These are phyloP conservation scores for Auriscalpium vulgare DNA, from an alignment of 768 basidiomycete species.

Conservation along the genomic window DNA sequence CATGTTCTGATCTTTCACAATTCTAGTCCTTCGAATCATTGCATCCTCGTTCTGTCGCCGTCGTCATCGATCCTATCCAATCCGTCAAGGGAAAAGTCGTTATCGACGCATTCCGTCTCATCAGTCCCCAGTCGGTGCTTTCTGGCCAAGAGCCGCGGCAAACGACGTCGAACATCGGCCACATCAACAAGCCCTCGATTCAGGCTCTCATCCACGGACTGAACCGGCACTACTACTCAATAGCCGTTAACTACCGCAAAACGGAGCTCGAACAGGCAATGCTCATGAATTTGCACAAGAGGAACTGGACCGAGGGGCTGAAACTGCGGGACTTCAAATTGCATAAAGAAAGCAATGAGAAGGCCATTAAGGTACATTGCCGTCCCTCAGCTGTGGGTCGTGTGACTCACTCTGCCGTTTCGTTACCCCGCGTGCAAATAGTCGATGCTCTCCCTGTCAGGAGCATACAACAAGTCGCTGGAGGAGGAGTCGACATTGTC, in stretches of 20 bases:
- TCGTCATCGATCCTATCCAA: slow-evolving; percentile 97
- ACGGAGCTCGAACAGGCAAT: slow-evolving; percentile 97
- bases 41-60: slow-evolving; percentile 88
- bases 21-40: slow-evolving; percentile 91
- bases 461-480: slow-evolving; percentile 95
- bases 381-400: slow-evolving; percentile 5
- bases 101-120: slow-evolving; percentile 97
- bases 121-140: slow-evolving; percentile 85
- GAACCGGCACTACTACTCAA: slow-evolving; percentile 97
- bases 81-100: slow-evolving; percentile 99
- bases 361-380: slow-evolving; percentile 78
- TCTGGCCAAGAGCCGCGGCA: slow-evolving; percentile 92
- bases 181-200: slow-evolving; percentile 98
- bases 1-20: background rate
- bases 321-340: slow-evolving; percentile 84
- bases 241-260: slow-evolving; percentile 96
- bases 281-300: slow-evolving; percentile 98
- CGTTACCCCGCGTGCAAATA: slow-evolving; percentile 23
- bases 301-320: slow-evolving; percentile 98
- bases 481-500: slow-evolving; percentile 97
- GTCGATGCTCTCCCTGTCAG: slow-evolving; percentile 90
- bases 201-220: slow-evolving; percentile 97
- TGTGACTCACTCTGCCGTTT: background rate
- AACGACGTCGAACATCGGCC: slow-evolving; percentile 96
- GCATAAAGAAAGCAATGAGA: slow-evolving; percentile 86